Evolutionary conservation across 352 stramenopile species (phyloP).

Genomic region (Phytopythium montanum): DNA sequence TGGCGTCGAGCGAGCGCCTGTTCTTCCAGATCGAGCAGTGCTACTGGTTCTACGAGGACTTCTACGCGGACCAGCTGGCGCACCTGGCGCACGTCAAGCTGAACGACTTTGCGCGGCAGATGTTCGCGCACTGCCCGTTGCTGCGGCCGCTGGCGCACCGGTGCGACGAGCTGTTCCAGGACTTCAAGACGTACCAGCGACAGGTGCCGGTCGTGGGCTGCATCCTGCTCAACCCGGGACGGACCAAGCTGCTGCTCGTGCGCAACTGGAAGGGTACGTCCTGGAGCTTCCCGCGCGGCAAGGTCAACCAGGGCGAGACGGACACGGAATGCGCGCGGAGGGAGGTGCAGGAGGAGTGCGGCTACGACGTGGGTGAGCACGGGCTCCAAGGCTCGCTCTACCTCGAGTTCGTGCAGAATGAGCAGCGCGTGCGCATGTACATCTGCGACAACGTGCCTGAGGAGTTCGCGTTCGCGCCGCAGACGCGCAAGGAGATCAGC

Average conservation of each 20-base stretch:
- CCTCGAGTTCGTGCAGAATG: constrained; percentile 82
- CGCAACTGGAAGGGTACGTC: constrained; percentile 90
- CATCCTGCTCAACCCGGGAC: constrained; percentile 88
- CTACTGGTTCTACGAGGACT: constrained; percentile 98
- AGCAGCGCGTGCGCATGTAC: constrained; percentile 92
- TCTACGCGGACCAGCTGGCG: constrained; percentile 89
- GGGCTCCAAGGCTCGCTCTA: constrained; percentile 77
- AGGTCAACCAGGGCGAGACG: constrained; percentile 92
- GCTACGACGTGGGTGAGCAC: constrained; percentile 77
- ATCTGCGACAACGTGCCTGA: constrained; percentile 88
- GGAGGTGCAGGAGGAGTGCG: constrained; percentile 92
- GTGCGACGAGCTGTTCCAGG: constrained; percentile 91
- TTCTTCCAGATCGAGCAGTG: constrained; percentile 98
- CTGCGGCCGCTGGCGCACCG: constrained; percentile 77
- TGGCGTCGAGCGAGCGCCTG: constrained; percentile 90
- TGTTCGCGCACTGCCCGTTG: constrained; percentile 92
- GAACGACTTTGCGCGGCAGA: constrained; percentile 91
- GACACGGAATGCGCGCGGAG: constrained; percentile 85
- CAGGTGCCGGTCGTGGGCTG: constrained; percentile 93
- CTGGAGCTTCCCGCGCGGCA: constrained; percentile 91
- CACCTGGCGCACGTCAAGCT: constrained; percentile 90
- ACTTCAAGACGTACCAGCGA: constrained; percentile 94
- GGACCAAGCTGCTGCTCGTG: constrained; percentile 90
- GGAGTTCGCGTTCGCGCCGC: constrained; percentile 90
- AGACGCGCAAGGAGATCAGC: constrained; percentile 95